Evolutionary conservation across 257 asterid species (phyloP).

Genomic region (Avicennia marina): DNA sequence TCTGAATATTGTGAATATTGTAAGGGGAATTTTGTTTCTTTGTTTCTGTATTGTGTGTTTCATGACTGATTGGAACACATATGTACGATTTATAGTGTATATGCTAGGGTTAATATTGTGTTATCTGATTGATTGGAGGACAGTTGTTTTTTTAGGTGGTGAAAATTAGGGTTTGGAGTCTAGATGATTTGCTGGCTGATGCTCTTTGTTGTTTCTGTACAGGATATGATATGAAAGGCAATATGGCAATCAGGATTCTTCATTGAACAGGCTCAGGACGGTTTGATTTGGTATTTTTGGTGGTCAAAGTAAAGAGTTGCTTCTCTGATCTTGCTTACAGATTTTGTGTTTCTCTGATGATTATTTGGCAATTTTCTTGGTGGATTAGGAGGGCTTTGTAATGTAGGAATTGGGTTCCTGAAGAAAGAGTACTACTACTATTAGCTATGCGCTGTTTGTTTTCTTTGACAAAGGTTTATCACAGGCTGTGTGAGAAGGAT

Average conservation of each 20-base stretch:
- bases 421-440: conserved; percentile 28
- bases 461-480: conserved; percentile 39
- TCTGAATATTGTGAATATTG: too few species aligned
- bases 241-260: not conserved
- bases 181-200: not conserved
- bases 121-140: not conserved
- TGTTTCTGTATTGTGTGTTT: not conserved
- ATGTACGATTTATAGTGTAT: not conserved
- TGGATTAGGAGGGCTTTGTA: not conserved
- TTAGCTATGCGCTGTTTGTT: conserved; percentile 32
- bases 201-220: not conserved
- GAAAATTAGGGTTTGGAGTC: not conserved
- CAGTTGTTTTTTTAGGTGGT: not conserved
- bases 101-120: not conserved
- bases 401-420: not conserved
- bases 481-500: conserved; percentile 30
- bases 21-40: not conserved
- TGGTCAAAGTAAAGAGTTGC: too few species aligned
- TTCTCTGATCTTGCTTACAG: not conserved
- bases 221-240: not conserved
- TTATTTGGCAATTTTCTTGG: not conserved
- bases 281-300: not conserved
- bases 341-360: too few species aligned
- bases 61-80: not conserved
- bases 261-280: not conserved